These are phyloP conservation scores for Chaetoceros tenuissimus DNA, from an alignment of 108 stramenopile genomes.

Conservation along the genomic window DNA sequence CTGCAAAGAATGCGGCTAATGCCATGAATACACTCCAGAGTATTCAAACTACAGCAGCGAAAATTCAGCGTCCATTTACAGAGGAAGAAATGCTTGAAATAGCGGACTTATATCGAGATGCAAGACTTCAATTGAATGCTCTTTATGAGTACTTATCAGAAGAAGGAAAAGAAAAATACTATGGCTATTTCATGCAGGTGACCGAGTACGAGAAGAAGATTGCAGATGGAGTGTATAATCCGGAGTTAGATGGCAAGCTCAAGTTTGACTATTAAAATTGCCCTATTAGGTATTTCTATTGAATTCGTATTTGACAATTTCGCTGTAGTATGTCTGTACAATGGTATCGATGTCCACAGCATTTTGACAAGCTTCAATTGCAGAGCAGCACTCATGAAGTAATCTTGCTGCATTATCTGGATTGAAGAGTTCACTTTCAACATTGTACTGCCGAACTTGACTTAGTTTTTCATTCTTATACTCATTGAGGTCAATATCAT, in stretches of 20 bases:
- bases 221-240: slow-evolving; percentile 52
- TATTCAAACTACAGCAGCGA: slow-evolving; percentile 27
- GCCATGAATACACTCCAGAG: slow-evolving; percentile 47
- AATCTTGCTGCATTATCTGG: too few species aligned
- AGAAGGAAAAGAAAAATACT: slow-evolving; percentile 52
- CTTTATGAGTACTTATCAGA: slow-evolving; percentile 40
- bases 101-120: slow-evolving; percentile 42
- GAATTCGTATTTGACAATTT: too few species aligned
- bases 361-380: too few species aligned
- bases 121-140: slow-evolving; percentile 35
- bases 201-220: slow-evolving; percentile 64
- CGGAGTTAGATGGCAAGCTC: slow-evolving; percentile 43
- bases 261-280: slow-evolving; percentile 27
- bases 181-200: slow-evolving; percentile 55
- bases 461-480: too few species aligned
- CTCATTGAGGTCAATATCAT: too few species aligned
- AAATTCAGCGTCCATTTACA: slow-evolving; percentile 24
- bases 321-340: too few species aligned
- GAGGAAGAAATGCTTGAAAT: slow-evolving; percentile 35
- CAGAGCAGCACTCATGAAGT: too few species aligned
- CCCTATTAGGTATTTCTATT: too few species aligned
- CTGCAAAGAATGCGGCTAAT: slow-evolving; percentile 34
- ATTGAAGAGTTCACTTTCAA: too few species aligned
- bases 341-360: too few species aligned
- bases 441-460: too few species aligned